phyloP scores from a whole-genome alignment of 2,329 filamentous ascomycete genomes.

The Huntiella omanensis region DNA sequence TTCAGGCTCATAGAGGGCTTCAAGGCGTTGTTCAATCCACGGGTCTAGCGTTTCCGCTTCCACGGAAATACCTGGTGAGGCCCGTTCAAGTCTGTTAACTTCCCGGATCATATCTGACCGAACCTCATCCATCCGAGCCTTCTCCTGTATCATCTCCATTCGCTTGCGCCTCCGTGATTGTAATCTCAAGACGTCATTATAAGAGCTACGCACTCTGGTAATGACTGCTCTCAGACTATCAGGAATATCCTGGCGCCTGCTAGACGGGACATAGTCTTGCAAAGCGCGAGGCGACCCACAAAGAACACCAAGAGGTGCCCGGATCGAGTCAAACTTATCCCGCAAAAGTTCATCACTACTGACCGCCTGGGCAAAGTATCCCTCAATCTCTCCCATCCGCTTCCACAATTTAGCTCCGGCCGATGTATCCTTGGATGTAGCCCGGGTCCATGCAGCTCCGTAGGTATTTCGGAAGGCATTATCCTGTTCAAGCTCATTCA shows the following conservation, averaged over 20 bases:
- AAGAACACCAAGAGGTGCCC: slow-evolving; percentile 56
- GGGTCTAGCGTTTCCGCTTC: slow-evolving; percentile 81
- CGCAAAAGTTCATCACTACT: slow-evolving; percentile 44
- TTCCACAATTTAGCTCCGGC: slow-evolving; percentile 50
- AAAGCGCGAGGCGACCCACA: slow-evolving; percentile 63
- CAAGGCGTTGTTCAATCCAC: slow-evolving; percentile 69
- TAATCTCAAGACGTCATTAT: slow-evolving; percentile 70
- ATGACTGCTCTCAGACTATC: slow-evolving; percentile 65
- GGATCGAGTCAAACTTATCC: slow-evolving; percentile 59
- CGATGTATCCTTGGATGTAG: slow-evolving; percentile 49
- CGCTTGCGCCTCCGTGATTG: slow-evolving; percentile 66
- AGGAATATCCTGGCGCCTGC: slow-evolving; percentile 58
- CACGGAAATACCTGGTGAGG: slow-evolving; percentile 67
- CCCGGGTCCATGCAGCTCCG: slow-evolving; percentile 66
- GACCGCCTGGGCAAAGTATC: slow-evolving; percentile 54
- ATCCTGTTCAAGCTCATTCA: slow-evolving; percentile 70
- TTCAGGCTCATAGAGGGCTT: slow-evolving; percentile 59
- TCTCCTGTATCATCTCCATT: slow-evolving; percentile 59
- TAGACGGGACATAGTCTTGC: slow-evolving; percentile 78
- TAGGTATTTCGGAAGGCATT: slow-evolving; percentile 55
- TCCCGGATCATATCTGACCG: slow-evolving; percentile 68
- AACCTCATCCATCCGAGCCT: slow-evolving; percentile 73
- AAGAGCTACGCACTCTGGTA: slow-evolving; percentile 53
- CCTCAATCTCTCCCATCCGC: slow-evolving; percentile 61
- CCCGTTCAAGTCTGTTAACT: slow-evolving; percentile 66